phyloP scores from a whole-genome alignment of 1,139 yeast genomes.

The Blastobotrys aristatus region DNA sequence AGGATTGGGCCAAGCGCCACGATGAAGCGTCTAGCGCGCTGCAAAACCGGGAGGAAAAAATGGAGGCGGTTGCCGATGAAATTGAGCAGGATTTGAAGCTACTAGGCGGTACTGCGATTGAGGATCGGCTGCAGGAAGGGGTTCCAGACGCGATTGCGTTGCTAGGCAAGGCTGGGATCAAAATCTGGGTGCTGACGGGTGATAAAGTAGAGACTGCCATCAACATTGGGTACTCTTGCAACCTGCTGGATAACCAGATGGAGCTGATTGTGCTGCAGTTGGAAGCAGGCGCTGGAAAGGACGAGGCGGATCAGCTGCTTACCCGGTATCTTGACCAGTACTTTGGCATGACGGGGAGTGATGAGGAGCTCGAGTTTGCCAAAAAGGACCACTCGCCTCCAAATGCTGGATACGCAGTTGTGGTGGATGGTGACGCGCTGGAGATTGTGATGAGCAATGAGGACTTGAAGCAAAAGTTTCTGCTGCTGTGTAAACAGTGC shows the following conservation, averaged over 20 bases:
- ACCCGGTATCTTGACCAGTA: slow-evolving; percentile 53
- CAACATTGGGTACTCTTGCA: slow-evolving; percentile 93
- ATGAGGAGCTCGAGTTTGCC: slow-evolving; percentile 53
- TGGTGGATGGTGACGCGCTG: slow-evolving; percentile 90
- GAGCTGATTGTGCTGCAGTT: slow-evolving; percentile 64
- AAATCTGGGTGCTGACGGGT: slow-evolving; percentile 94
- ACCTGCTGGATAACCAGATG: slow-evolving; percentile 79
- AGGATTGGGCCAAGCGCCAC: slow-evolving; percentile 62
- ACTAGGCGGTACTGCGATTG: slow-evolving; percentile 94
- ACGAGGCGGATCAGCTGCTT: slow-evolving; percentile 50
- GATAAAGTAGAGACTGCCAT: slow-evolving; percentile 96
- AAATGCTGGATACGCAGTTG: slow-evolving; percentile 66
- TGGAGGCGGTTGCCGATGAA: slow-evolving; percentile 71
- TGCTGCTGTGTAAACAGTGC: slow-evolving; percentile 87
- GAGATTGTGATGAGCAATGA: slow-evolving; percentile 55
- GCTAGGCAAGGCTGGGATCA: slow-evolving; percentile 82
- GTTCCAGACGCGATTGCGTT: slow-evolving; percentile 87
- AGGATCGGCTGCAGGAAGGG: slow-evolving; percentile 88
- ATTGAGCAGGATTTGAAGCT: slow-evolving; percentile 67
- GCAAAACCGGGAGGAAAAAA: slow-evolving; percentile 66
- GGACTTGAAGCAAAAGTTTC: slow-evolving; percentile 53
- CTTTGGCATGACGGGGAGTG: slow-evolving; percentile 60
- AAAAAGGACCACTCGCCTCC: slow-evolving; percentile 74
- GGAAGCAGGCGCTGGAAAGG: slow-evolving; percentile 30
- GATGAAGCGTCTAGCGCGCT: slow-evolving; percentile 68